Evolutionary conservation across 2,329 filamentous ascomycete species (phyloP), one percentile per base, ranked within the genome.

Genomic region (Thielaviopsis punctulata): DNA sequence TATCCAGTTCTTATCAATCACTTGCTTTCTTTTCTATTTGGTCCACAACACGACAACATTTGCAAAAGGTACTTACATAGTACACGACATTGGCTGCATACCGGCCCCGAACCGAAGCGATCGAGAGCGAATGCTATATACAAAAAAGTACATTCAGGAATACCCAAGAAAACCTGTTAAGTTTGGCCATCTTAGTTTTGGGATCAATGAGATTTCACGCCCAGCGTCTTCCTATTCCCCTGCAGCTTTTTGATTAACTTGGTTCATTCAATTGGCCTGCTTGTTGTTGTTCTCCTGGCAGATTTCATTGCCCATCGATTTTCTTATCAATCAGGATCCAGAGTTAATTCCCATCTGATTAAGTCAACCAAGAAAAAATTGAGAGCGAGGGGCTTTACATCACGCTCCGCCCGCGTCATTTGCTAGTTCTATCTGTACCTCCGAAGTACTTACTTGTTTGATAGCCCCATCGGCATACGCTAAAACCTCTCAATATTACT

Each of bases 231-330:
- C 52, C 53, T 25, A 52, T 52, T 44, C 53, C 49, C 10, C 45
- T 55, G 41, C 53, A 55, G 25, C 43, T 55, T 7, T 55, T 55
- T 55, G 53, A 55, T 44, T 55, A 46, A 55, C 52, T 55, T 15
- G 13, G 21, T 18, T 49, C 19, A 22, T 23, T 25, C 47, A 33
- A 19, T 41, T 33, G 18, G 48, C 18, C 23, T 49, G 25, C 39
- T 43, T 36, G 41, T 24, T 19, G 21, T n/a, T 27, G 19, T 36
- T 24, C 24, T 19, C 30, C 41, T 43, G 18, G 12, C 22, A 25
- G 19, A 10, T 43, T 8, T 19, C 10, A 8, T 12, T 41, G 4
- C 10, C 19, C 5, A 7, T 25, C 7, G 25, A n/a, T 36, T 51
- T 13, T 24, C 19, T 52, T 55, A 55, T 55, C 53, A 55, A 55